These are phyloP conservation scores for Quercus ilex DNA, from an alignment of 306 rosid species.

Conservation along the genomic window DNA sequence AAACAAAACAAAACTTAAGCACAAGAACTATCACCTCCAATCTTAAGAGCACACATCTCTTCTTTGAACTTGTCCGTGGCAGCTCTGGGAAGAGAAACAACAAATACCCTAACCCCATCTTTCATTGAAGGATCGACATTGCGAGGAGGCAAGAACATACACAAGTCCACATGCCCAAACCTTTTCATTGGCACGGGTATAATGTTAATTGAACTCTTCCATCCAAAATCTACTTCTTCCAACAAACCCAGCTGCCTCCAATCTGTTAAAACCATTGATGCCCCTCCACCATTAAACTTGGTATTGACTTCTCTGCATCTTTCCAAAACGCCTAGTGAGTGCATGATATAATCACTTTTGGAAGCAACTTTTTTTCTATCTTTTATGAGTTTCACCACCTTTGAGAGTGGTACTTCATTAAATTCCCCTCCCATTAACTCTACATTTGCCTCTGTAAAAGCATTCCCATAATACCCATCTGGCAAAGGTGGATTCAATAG, in stretches of 20 bases:
- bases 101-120: slow-evolving; percentile 52
- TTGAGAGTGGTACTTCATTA: slow-evolving; percentile 36
- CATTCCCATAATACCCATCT: slow-evolving; percentile 60
- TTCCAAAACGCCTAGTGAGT: slow-evolving; percentile 29
- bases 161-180: slow-evolving; percentile 43
- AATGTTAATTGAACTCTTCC: slow-evolving; percentile 38
- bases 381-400: slow-evolving; percentile 44
- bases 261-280: slow-evolving; percentile 41
- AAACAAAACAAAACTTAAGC: too few species aligned
- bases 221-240: slow-evolving; percentile 50
- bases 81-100: slow-evolving; percentile 41
- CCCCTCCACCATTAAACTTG: slow-evolving; percentile 27
- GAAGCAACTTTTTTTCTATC: slow-evolving; percentile 29
- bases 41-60: slow-evolving; percentile 44
- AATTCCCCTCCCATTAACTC: slow-evolving; percentile 41
- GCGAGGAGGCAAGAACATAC: slow-evolving; percentile 49
- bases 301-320: slow-evolving; percentile 9
- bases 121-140: slow-evolving; percentile 38
- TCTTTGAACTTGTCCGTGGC: slow-evolving; percentile 43
- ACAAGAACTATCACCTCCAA: neutral
- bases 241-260: slow-evolving; percentile 53
- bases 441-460: slow-evolving; percentile 30
- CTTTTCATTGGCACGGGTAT: slow-evolving; percentile 43
- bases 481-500: slow-evolving; percentile 44
- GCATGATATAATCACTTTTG: slow-evolving; percentile 23